Percentiles rank a stretch among this genome's conserved stretches.
phyloP scores from a whole-genome alignment of 2,329 filamentous ascomycete species.

The Calonectria pseudoturangicola region DNA sequence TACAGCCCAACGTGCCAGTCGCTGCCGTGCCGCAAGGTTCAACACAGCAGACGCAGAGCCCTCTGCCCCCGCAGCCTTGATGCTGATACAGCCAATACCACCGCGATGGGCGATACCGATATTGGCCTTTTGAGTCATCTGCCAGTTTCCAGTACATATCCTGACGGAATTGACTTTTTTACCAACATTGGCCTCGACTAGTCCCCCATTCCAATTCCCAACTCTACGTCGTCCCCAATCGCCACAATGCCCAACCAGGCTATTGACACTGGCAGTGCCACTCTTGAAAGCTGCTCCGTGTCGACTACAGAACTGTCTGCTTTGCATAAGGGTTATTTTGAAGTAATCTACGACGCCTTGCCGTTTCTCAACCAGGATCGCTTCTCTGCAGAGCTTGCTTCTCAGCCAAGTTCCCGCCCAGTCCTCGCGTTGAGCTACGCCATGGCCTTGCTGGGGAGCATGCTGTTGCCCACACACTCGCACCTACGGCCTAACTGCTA shows the following conservation, averaged over 20 bases:
- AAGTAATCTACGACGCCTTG: neutral
- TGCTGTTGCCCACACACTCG: neutral
- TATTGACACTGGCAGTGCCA: neutral
- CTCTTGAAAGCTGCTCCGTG: neutral
- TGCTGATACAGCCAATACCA: neutral
- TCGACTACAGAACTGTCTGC: neutral
- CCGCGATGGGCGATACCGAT: neutral
- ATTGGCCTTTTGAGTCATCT: neutral
- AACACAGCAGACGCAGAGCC: neutral
- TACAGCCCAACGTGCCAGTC: neutral
- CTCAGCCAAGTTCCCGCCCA: neutral
- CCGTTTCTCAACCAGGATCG: neutral
- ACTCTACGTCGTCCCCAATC: neutral
- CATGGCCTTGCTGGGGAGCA: neutral
- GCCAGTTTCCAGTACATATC: neutral
- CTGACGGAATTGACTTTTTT: neutral
- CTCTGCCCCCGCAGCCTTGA: neutral
- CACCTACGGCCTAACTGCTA: neutral
- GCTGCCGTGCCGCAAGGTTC: neutral
- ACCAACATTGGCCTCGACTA: neutral
- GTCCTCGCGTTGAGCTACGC: neutral
- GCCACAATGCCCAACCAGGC: neutral
- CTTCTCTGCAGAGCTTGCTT: neutral
- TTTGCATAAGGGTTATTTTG: neutral
- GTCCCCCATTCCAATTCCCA: conserved; percentile 2